Evolutionary conservation across 768 basidiomycete species (phyloP), one percentile per base, ranked within the genome.

Genomic region (Rubroboletus satanas): DNA sequence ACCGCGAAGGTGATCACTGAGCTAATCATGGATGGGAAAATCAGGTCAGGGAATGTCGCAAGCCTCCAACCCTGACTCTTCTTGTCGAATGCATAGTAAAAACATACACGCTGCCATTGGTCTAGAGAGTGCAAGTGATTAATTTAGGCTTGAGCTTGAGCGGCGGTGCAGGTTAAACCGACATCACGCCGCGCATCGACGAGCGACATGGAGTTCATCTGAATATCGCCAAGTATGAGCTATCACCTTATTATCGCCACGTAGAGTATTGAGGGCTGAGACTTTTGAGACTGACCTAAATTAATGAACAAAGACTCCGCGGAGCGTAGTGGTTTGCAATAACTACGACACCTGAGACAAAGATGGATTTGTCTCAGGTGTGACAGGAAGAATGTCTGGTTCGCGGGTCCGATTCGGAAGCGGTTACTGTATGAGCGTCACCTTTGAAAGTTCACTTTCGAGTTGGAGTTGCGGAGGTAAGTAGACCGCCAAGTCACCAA

Each of bases 1-100:
- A 94, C 91, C 4, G 93, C 86, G 1, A 82, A 79, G 60, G 83
- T 81, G 7, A 67, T 97, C 39, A 75, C 82, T 14, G 88, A 92
- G 67, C 71, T 90, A 17, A 71, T 93, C 7, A 74, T 93, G 71
- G 80, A 85, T 32, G 88, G 88, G 11, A 78, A 78, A 55, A 79
- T 81, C 45, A 74, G 64, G 36, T 85, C 83, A 53, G 83, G 82
- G 1, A 74, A 83, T 47, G 65, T 87, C 59, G 71, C 70, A 57
- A 75, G 67, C 57, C 73, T 85, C 39, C 76, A 72, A 47, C 83
- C 76, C 9, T 69, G 68, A 12, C 63, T 58, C 26, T 74, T 74
- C 54, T 48, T 76, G 46, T 76, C 66, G 45, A 45, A 32, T 38
- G 38, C 29, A 28, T 7, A 45, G 23, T 6, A 44, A 11, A 26